A percentile compares a stretch with the other conserved stretches of the same genome.
Evolutionary conservation across 495 filamentous ascomycete species (phyloP).

Genomic region (Aspergillus carlsbadensis): DNA sequence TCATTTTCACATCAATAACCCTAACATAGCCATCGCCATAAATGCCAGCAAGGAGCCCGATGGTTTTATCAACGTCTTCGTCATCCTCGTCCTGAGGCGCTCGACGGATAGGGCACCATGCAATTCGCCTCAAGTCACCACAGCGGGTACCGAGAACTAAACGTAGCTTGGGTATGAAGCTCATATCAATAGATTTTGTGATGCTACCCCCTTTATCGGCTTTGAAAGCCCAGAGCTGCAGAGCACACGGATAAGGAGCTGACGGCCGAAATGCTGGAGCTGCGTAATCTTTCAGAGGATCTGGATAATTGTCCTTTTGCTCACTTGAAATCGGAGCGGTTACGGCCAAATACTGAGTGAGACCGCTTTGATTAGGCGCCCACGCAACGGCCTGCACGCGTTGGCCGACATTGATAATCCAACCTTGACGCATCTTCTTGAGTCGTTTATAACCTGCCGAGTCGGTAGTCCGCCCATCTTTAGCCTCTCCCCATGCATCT

Average conservation of each 20-base stretch:
- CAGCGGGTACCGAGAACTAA: slow-evolving; percentile 62
- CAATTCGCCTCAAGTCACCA: slow-evolving; percentile 58
- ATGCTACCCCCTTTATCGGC: slow-evolving; percentile 26
- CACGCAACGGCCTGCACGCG: slow-evolving; percentile 55
- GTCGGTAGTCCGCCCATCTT: slow-evolving; percentile 9
- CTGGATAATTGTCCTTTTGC: slow-evolving; percentile 28
- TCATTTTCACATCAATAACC: slow-evolving; percentile 54
- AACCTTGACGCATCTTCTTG: slow-evolving; percentile 47
- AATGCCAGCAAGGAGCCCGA: slow-evolving; percentile 63
- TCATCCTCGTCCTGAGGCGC: slow-evolving; percentile 34
- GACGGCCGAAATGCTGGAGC: slow-evolving; percentile 49
- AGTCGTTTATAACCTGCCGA: neutral
- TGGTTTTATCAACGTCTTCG: slow-evolving; percentile 26
- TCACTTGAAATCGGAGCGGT: slow-evolving; percentile 39
- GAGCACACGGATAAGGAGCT: slow-evolving; percentile 43
- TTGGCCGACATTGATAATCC: slow-evolving; percentile 56
- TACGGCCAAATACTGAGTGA: slow-evolving; percentile 56
- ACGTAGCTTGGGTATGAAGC: slow-evolving; percentile 37
- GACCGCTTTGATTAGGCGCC: slow-evolving; percentile 53
- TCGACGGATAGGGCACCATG: slow-evolving; percentile 61
- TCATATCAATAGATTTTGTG: slow-evolving; percentile 40
- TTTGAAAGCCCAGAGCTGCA: slow-evolving; percentile 62
- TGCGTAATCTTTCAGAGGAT: slow-evolving; percentile 27
- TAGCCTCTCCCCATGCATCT: slow-evolving; percentile 39
- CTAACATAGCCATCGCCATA: slow-evolving; percentile 62